phyloP scores from a whole-genome alignment of 768 basidiomycete genomes.

The Hortiboletus flavorubellus region DNA sequence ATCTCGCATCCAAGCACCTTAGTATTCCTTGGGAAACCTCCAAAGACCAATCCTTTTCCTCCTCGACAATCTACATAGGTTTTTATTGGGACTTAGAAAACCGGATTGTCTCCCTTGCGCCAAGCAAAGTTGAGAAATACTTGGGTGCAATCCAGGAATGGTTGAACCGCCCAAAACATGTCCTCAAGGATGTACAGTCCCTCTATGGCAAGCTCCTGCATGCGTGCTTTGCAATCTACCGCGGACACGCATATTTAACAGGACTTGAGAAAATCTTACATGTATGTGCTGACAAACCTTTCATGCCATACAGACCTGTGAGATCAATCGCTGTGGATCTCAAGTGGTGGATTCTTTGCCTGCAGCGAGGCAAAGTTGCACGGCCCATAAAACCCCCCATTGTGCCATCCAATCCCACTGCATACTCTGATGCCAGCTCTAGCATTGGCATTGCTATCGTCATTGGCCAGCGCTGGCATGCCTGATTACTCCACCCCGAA shows the following conservation, averaged over 20 bases:
- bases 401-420: background rate
- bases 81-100: constrained; percentile 34
- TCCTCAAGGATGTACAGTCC: background rate
- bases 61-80: constrained; percentile 20
- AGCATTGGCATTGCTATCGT: background rate
- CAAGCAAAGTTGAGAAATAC: constrained; percentile 23
- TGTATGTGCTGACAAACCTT: constrained; percentile 27
- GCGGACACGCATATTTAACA: constrained; percentile 39
- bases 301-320: constrained; percentile 20
- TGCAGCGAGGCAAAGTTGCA: background rate
- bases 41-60: constrained; percentile 14
- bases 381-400: background rate
- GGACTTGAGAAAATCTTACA: constrained; percentile 36
- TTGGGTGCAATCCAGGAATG: constrained; percentile 1
- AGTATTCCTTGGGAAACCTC: constrained; percentile 11
- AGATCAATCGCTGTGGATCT: background rate
- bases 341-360: background rate
- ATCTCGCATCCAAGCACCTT: background rate
- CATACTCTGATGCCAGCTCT: constrained; percentile 9
- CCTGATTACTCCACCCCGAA: background rate
- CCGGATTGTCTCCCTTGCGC: constrained; percentile 22
- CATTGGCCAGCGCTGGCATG: background rate
- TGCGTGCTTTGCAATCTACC: constrained; percentile 20
- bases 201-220: constrained; percentile 16
- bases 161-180: background rate